phyloP scores from a whole-genome alignment of 2,329 filamentous ascomycete species.

The Colletotrichum australisinense region DNA sequence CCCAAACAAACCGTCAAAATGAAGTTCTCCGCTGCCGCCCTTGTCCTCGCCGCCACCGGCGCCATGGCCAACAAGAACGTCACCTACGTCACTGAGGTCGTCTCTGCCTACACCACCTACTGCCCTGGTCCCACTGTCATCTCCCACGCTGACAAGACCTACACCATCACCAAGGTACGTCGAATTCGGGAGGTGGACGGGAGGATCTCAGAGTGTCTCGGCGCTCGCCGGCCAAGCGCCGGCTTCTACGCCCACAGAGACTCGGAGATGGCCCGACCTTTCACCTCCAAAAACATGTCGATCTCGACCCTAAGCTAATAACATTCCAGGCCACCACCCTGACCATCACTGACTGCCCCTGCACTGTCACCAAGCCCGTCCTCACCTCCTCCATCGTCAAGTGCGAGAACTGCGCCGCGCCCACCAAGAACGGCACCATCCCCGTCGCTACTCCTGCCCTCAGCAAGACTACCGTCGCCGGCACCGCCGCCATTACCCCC shows the following conservation, averaged over 20 bases:
- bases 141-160: slow-evolving; percentile 73
- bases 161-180: slow-evolving; percentile 67
- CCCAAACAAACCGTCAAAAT: slow-evolving; percentile 64
- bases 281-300: neutral
- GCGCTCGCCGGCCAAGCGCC: slow-evolving; percentile 44
- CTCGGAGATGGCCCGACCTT: neutral
- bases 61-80: slow-evolving; percentile 56
- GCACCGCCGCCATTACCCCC: slow-evolving; percentile 45
- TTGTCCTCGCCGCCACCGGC: slow-evolving; percentile 65
- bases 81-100: slow-evolving; percentile 73
- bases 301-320: slow-evolving; percentile 43
- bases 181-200: neutral
- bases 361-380: slow-evolving; percentile 73
- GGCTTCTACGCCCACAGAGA: neutral
- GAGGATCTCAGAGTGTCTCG: neutral
- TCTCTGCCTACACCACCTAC: slow-evolving; percentile 76
- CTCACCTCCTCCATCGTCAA: slow-evolving; percentile 61
- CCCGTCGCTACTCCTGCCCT: slow-evolving; percentile 42
- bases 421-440: slow-evolving; percentile 38
- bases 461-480: slow-evolving; percentile 42
- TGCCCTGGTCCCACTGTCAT: slow-evolving; percentile 76
- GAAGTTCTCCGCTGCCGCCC: slow-evolving; percentile 69
- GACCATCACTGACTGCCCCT: slow-evolving; percentile 79
- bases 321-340: slow-evolving; percentile 68
- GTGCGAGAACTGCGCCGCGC: slow-evolving; percentile 64